Evolutionary conservation across 2,329 filamentous ascomycete species (phyloP), one percentile per base, ranked within the genome.

Genomic region (Paramyrothecium roridum): DNA sequence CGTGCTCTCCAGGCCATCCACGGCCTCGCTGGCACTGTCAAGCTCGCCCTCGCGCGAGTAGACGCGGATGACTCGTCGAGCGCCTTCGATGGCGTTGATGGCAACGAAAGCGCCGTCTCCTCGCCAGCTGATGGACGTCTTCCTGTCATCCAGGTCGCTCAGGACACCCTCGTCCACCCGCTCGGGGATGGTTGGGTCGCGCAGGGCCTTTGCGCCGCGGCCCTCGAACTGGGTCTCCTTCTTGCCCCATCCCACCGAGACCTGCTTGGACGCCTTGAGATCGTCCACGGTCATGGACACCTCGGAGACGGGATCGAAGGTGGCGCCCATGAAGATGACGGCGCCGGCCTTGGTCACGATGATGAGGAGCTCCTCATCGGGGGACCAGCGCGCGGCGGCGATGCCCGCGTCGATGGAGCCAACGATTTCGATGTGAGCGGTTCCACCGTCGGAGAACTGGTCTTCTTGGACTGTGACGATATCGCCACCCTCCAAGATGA

Each of bases 181-280:
- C 70, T 98, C 93, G 0, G 95, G 95, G 62, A 99, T 90, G 11
- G 95, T 99, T 17, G 95, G 95, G 71, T 99, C 95, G 53, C 91
- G 84, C 60, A 98, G 78, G 20, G 92, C 92, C 74, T 85, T 86
- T 55, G 93, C 93, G 59, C 93, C 86, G 65, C 90, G 91, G 52
- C 95, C 95, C 67, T 97, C 90, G 71, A 99, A 99, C 70, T 99
- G 95, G 0, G 95, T 99, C 74, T 99, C 95, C 69, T 90, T 91
- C 77, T 98, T 98, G 57, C 95, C 95, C 95, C 95, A 99, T 51
- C 95, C 95, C 21, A 99, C 93, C 20, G 92, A 96, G 55, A 97
- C 95, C 76, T 97, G 93, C 70, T 88, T 95, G 23, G 89, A 98
- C n/a, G 86, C 84, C 63, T 89, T 89, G 59, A 96, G 82, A 72